These are phyloP conservation scores for Coemansia sp. DNA, from an alignment of 192 early-diverging fungal genomes.

Conservation along the genomic window DNA sequence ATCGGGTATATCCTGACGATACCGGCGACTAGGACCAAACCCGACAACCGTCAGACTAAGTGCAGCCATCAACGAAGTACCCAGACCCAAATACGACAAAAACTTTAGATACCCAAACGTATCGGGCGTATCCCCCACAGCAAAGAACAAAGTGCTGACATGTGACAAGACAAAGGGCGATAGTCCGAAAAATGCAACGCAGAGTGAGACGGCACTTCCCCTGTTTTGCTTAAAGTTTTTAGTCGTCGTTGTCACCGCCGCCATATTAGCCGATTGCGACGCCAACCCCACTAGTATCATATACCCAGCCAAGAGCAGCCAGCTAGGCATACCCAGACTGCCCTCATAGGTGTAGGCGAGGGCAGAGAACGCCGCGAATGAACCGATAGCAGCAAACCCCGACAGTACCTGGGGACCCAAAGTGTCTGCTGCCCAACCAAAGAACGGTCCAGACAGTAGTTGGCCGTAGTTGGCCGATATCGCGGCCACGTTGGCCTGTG, in stretches of 20 bases:
- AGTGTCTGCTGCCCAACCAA: slow-evolving; percentile 61
- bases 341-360: slow-evolving; percentile 53
- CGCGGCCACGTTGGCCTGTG: slow-evolving; percentile 65
- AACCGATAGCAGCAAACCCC: slow-evolving; percentile 37
- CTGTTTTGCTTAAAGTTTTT: slow-evolving; percentile 63
- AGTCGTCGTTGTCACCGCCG: slow-evolving; percentile 63
- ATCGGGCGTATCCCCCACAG: slow-evolving; percentile 37
- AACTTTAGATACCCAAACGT: slow-evolving; percentile 53
- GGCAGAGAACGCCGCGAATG: slow-evolving; percentile 47
- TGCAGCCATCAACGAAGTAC: slow-evolving; percentile 31
- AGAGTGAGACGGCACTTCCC: slow-evolving; percentile 63
- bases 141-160: slow-evolving; percentile 59
- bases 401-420: slow-evolving; percentile 48
- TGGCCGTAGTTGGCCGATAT: slow-evolving; percentile 68
- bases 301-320: slow-evolving; percentile 45
- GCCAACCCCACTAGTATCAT: slow-evolving; percentile 60
- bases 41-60: slow-evolving; percentile 43
- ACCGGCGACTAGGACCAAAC: slow-evolving; percentile 44
- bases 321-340: slow-evolving; percentile 27
- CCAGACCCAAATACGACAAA: slow-evolving; percentile 39
- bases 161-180: slow-evolving; percentile 67
- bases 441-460: slow-evolving; percentile 62
- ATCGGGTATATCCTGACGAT: slow-evolving; percentile 29
- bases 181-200: slow-evolving; percentile 66
- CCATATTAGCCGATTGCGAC: slow-evolving; percentile 64